These are phyloP conservation scores for Candida wancherniae DNA, from an alignment of 805 yeast species.

Conservation along the genomic window DNA sequence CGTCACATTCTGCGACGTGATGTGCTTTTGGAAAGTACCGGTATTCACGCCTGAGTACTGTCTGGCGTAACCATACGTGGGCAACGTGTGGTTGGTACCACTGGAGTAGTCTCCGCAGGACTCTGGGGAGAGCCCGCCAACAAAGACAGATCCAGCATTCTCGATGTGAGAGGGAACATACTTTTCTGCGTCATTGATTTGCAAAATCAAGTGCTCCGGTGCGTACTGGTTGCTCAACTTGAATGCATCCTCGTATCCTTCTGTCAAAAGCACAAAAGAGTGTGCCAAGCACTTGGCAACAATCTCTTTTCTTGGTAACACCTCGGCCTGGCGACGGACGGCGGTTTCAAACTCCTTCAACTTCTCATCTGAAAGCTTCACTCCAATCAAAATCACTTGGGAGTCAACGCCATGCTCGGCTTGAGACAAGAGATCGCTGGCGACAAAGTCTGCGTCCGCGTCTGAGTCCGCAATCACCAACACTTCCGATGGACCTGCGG, in stretches of 20 bases:
- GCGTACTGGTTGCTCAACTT: constrained; percentile 87
- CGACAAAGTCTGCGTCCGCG: constrained; percentile 94
- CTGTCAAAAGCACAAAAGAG: constrained; percentile 74
- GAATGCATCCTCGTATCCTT: constrained; percentile 73
- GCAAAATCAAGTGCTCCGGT: constrained; percentile 95
- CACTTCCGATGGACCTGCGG: constrained; percentile 99
- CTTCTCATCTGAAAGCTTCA: constrained; percentile 57
- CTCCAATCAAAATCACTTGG: constrained; percentile 89
- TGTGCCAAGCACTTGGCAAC: constrained; percentile 89
- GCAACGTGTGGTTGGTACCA: constrained; percentile 97
- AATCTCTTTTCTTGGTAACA: constrained; percentile 87
- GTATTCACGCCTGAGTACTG: constrained; percentile 98
- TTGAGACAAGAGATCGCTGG: constrained; percentile 92
- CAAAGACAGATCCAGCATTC: constrained; percentile 95
- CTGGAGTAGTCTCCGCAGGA: constrained; percentile 97
- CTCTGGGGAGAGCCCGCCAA: constrained; percentile 95
- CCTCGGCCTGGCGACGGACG: constrained; percentile 75
- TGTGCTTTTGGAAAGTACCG: constrained; percentile 89
- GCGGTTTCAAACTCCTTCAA: constrained; percentile 73
- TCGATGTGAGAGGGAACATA: constrained; percentile 69
- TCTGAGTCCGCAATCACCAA: constrained; percentile 85
- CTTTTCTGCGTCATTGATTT: constrained; percentile 70
- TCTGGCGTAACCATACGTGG: constrained; percentile 97
- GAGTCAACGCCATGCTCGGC: constrained; percentile 99
- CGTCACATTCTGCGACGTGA: constrained; percentile 88